Base-by-base conservation (phyloP, 1,284 basidiomycete genomes). In the Cutaneotrichosporon cyanovorans region DNA sequence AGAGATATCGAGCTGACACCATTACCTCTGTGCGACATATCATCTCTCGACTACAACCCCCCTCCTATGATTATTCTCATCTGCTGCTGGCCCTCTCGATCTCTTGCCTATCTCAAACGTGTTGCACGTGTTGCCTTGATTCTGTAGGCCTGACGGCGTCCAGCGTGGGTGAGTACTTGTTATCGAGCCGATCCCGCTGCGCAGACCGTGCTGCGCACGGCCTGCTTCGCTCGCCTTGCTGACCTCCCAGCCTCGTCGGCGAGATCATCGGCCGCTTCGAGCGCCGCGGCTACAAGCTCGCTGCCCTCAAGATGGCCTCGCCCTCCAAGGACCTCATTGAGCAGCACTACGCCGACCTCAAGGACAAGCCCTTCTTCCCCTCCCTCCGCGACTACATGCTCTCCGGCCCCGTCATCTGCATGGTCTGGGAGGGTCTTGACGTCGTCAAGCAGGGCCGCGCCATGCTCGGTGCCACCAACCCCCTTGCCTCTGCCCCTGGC, bases 391-490 rank as follows among this genome's bases (percentile, higher is more conserved):
- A 82, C 70, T 95, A 95, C 80, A 75, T 96, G 92, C 80, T 82
- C 48, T 82, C 87, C 56, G 93, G 93, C 56, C 93, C 93, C 62
- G 93, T 99, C 61, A 84, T 95, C 65, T 87, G 80, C 66, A 95
- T 96, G 83, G 93, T 93, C 65, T 96, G 90, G 81, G 80, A 96
- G 76, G 93, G 93, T 62, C 83, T 92, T 65, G 89, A 95, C 70
- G 89, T 88, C 60, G 90, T 95, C 78, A 93, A 93, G 67, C 90
- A 87, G 55, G 91, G 91, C 62, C 89, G 91, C 75, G 79, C 74
- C 71, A 90, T 97, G 83, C 86, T 98, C 63, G 91, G 93, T 69
- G 84, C 90, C 40, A 97, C 95, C 70, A 96, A 98, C 83, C 95
- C 93, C 51, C 82, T 97, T 55, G 80, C 79, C 43, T 96, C 92